A percentile compares a stretch with the other conserved stretches of the same genome.
Evolutionary conservation across 257 asterid genomes (phyloP).

Genomic region (Nicotiana benthamiana): DNA sequence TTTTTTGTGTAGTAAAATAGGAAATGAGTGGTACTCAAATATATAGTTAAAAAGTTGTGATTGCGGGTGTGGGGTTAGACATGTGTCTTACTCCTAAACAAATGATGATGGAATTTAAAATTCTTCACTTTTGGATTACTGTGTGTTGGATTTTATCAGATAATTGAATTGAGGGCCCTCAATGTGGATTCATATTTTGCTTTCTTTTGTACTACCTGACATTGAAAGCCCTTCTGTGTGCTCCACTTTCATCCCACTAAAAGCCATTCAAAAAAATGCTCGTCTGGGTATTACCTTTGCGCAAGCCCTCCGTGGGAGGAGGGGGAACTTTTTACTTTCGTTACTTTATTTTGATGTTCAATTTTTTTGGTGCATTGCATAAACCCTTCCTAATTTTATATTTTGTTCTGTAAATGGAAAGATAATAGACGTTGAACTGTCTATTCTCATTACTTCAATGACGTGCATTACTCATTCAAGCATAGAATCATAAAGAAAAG

Average conservation of each 20-base stretch:
- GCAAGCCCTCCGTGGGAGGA: background rate
- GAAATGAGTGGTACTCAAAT: background rate
- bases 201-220: constrained; percentile 6
- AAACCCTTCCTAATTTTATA: background rate
- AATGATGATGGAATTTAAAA: constrained; percentile 8
- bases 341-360: background rate
- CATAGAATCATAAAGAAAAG: background rate
- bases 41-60: background rate
- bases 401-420: background rate
- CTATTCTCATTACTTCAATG: background rate
- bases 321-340: background rate
- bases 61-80: background rate
- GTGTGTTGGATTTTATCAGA: background rate
- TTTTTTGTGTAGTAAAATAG: background rate
- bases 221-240: background rate
- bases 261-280: background rate
- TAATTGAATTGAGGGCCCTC: background rate
- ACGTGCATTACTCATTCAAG: background rate
- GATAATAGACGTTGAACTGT: background rate
- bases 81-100: background rate
- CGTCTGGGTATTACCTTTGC: background rate
- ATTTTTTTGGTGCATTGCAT: background rate
- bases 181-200: background rate
- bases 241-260: constrained; percentile 8
- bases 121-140: constrained; percentile 6